These are phyloP conservation scores for Solanum microdontum DNA, from an alignment of 257 asterid genomes.

Conservation along the genomic window DNA sequence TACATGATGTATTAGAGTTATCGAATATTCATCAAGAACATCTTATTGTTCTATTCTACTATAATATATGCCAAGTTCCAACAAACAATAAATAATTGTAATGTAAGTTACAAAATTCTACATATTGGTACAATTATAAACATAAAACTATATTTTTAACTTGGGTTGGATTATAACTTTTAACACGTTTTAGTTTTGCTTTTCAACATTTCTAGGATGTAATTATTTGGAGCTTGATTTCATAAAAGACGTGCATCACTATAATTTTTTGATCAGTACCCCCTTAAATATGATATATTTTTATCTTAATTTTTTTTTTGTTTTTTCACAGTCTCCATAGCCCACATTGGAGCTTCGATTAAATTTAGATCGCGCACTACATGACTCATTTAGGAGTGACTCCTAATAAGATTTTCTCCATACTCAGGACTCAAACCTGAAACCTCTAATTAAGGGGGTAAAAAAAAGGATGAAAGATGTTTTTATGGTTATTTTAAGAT, in stretches of 20 bases:
- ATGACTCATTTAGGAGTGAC: too few relatives aligned
- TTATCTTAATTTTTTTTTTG: background rate
- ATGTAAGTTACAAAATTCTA: background rate
- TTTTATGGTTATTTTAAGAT: background rate
- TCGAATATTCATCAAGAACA: background rate
- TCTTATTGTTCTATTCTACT: background rate
- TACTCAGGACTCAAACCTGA: too few relatives aligned
- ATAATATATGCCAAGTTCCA: background rate
- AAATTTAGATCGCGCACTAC: too few relatives aligned
- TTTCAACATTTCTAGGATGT: background rate
- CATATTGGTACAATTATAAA: background rate
- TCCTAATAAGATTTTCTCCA: rapidly evolving
- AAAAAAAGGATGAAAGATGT: background rate
- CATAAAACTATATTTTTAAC: background rate
- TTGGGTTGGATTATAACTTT: background rate
- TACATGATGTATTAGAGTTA: background rate
- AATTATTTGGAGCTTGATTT: background rate
- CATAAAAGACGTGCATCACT: background rate
- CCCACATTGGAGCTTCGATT: rapidly evolving
- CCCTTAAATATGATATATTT: background rate
- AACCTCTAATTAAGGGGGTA: too few relatives aligned
- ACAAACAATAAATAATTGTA: background rate
- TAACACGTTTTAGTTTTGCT: background rate
- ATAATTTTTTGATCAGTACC: background rate
- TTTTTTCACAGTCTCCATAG: too few relatives aligned